phyloP scores from a whole-genome alignment of 2,329 filamentous ascomycete species.

The Ophiosphaerella narmari region DNA sequence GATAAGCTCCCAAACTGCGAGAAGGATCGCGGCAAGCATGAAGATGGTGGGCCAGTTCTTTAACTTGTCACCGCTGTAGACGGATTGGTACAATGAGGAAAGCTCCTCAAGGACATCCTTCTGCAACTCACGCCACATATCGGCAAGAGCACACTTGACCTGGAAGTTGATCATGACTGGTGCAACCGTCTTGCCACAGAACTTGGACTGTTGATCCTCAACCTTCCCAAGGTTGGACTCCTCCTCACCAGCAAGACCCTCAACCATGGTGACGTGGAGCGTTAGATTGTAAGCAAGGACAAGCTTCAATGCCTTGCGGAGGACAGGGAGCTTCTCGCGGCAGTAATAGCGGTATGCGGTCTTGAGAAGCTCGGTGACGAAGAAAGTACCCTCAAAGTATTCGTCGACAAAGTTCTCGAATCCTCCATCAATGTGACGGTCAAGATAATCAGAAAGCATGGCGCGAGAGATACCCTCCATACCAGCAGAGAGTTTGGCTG shows the following conservation, averaged over 20 bases:
- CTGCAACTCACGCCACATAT: constrained; percentile 97
- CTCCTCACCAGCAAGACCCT: constrained; percentile 84
- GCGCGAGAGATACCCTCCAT: constrained; percentile 83
- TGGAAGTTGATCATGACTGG: constrained; percentile 99
- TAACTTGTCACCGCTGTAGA: constrained; percentile 94
- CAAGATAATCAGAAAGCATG: constrained; percentile 86
- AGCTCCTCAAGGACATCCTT: constrained; percentile 96
- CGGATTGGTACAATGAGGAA: constrained; percentile 90
- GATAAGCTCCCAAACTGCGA: constrained; percentile 98
- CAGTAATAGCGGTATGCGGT: constrained; percentile 91
- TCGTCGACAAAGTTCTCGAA: constrained; percentile 95
- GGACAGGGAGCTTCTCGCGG: constrained; percentile 84
- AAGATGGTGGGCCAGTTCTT: constrained; percentile 99
- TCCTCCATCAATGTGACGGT: constrained; percentile 89
- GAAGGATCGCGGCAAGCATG: constrained; percentile 89
- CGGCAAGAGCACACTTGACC: constrained; percentile 94
- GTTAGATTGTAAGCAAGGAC: constrained; percentile 96
- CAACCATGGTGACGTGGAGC: constrained; percentile 90
- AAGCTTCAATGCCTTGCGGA: constrained; percentile 93
- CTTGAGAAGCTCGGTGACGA: constrained; percentile 95
- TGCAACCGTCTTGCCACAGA: constrained; percentile 85
- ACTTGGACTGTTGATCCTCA: constrained; percentile 83
- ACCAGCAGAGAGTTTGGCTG: constrained; percentile 85
- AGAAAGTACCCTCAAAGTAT: constrained; percentile 93
- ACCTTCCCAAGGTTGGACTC: constrained; percentile 80